A percentile compares a stretch with the other conserved stretches of the same genome.
Evolutionary conservation across 805 yeast genomes (phyloP).

Genomic region (Starmera caribaea): DNA sequence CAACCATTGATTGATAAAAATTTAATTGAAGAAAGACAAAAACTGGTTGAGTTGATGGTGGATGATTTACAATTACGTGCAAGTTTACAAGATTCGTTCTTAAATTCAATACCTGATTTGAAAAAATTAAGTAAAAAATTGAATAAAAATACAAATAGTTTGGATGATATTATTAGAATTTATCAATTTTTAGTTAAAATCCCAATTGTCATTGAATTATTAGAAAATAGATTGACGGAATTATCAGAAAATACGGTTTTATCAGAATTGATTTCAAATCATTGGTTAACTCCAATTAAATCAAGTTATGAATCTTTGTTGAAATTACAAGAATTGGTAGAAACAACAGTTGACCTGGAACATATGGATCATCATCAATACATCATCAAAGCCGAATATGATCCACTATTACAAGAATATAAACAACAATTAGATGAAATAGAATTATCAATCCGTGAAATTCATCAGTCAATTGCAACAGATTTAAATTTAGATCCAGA

Average conservation of each 20-base stretch:
- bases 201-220: constrained; percentile 54
- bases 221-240: constrained; percentile 34
- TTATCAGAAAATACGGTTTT: constrained; percentile 15
- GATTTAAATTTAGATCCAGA: constrained; percentile 77
- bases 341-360: constrained; percentile 81
- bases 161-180: constrained; percentile 84
- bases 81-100: constrained; percentile 53
- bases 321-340: constrained; percentile 78
- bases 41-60: constrained; percentile 64
- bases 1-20: constrained; percentile 73
- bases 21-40: constrained; percentile 59
- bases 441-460: constrained; percentile 42
- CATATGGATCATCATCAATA: constrained; percentile 78
- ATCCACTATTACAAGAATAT: constrained; percentile 58
- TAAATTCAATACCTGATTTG: constrained; percentile 75
- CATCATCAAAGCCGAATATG: constrained; percentile 83
- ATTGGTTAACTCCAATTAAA: constrained; percentile 52
- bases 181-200: constrained; percentile 69
- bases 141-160: constrained; percentile 37
- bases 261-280: constrained; percentile 29
- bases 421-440: constrained; percentile 47
- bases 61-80: constrained; percentile 61
- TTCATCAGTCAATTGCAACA: constrained; percentile 59
- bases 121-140: constrained; percentile 67
- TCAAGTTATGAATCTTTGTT: constrained; percentile 40